phyloP scores from a whole-genome alignment of 2,329 filamentous ascomycete species.

The Pseudopyricularia javanii region DNA sequence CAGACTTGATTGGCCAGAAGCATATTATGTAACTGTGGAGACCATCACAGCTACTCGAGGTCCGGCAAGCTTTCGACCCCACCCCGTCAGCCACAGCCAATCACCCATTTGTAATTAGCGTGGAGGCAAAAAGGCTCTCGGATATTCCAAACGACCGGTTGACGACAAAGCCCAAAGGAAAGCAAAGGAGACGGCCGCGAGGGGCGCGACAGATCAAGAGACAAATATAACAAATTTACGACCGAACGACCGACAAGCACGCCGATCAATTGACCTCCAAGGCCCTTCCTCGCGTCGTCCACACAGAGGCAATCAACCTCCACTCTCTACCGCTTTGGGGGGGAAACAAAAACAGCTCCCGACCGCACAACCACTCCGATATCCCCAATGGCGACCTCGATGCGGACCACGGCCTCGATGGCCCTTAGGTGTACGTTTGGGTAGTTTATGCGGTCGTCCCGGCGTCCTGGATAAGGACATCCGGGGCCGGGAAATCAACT shows the following conservation, averaged over 20 bases:
- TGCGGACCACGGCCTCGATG: conserved; percentile 38
- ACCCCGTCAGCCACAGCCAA: not conserved
- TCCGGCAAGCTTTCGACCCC: not conserved
- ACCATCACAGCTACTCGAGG: not conserved
- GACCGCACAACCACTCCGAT: not conserved
- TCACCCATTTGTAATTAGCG: not conserved
- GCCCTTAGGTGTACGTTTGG: conserved; percentile 23
- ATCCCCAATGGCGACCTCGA: conserved; percentile 30
- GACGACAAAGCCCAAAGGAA: not conserved
- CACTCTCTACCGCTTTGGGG: not conserved
- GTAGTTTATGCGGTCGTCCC: too few species aligned
- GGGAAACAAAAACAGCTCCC: not conserved
- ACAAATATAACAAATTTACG: not conserved
- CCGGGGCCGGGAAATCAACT: not conserved
- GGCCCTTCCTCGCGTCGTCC: not conserved
- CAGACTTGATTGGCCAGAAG: too few species aligned
- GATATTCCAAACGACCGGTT: not conserved
- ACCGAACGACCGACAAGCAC: not conserved
- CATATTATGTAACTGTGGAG: not conserved
- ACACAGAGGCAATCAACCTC: not conserved
- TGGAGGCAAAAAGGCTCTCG: not conserved
- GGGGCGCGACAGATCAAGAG: not conserved
- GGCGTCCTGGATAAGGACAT: too few species aligned
- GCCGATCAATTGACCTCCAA: not conserved
- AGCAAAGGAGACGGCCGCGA: not conserved